These are phyloP conservation scores for Didymella segeticola DNA, from an alignment of 2,329 filamentous ascomycete genomes.

Conservation along the genomic window DNA sequence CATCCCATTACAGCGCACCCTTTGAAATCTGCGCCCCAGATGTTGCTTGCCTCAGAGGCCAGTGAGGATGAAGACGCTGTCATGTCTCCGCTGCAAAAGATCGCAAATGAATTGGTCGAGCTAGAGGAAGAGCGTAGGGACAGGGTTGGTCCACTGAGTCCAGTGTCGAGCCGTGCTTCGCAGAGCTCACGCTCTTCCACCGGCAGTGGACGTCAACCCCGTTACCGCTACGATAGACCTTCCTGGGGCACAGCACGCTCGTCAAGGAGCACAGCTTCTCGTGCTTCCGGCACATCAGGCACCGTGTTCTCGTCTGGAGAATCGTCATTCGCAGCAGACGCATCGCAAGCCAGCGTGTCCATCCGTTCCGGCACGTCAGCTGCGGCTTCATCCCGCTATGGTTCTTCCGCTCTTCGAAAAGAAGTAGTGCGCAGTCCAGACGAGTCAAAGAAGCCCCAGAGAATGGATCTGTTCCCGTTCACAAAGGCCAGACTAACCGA, in stretches of 20 bases:
- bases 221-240: slow-evolving; percentile 57
- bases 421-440: slow-evolving; percentile 82
- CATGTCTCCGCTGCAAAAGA: slow-evolving; percentile 75
- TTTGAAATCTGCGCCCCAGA: slow-evolving; percentile 37
- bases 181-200: slow-evolving; percentile 60
- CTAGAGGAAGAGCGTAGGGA: slow-evolving; percentile 67
- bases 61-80: slow-evolving; percentile 68
- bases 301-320: slow-evolving; percentile 74
- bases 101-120: slow-evolving; percentile 73
- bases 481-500: slow-evolving; percentile 82
- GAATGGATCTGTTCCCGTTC: slow-evolving; percentile 84
- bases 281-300: slow-evolving; percentile 59
- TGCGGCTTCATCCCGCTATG: slow-evolving; percentile 54
- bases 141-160: slow-evolving; percentile 70
- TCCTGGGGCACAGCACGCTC: slow-evolving; percentile 32
- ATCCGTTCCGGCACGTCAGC: slow-evolving; percentile 59
- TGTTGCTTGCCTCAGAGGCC: slow-evolving; percentile 64
- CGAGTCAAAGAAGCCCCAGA: slow-evolving; percentile 62
- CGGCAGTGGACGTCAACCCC: slow-evolving; percentile 51
- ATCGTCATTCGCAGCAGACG: slow-evolving; percentile 53
- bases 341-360: slow-evolving; percentile 63
- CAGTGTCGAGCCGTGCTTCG: slow-evolving; percentile 71
- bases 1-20: slow-evolving; percentile 41
- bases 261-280: slow-evolving; percentile 40
- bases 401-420: slow-evolving; percentile 76